A percentile compares a stretch with the other conserved stretches of the same genome.
Conservation (phyloP, 306 rosid species). For the Arachis stenosperma region DNA sequence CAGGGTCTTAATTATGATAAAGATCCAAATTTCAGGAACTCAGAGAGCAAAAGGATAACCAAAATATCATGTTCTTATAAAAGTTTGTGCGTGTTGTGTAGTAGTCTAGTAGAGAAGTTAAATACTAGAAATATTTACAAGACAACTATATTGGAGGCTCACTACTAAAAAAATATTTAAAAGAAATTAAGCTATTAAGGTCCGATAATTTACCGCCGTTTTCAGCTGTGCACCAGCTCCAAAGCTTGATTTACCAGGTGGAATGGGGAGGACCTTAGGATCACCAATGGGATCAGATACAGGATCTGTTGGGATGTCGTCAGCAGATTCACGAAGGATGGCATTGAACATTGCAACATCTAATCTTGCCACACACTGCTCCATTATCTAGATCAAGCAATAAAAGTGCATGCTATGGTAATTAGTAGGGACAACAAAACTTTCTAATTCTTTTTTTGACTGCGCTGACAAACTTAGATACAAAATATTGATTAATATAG, state of each 20-base stretch:
- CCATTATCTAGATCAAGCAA: constrained; percentile 72
- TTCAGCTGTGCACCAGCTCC: constrained; percentile 96
- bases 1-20: no score
- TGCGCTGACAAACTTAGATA: background rate
- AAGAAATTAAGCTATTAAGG: background rate
- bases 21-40: no score
- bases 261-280: constrained; percentile 80
- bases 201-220: constrained; percentile 66
- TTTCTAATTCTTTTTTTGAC: background rate
- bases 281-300: constrained; percentile 93
- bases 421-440: background rate
- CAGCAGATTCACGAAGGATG: constrained; percentile 90
- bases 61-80: no score
- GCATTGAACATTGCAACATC: constrained; percentile 99
- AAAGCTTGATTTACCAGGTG: constrained; percentile 81
- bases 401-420: constrained; percentile 31
- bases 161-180: no score
- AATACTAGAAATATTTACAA: no score
- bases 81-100: no score
- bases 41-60: no score
- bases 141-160: no score
- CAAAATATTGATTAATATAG: constrained; percentile 12
- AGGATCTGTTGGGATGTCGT: constrained; percentile 93
- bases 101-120: no score
- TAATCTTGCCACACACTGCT: constrained; percentile 89